These are phyloP conservation scores for Schizonepeta tenuifolia DNA, from an alignment of 257 asterid genomes.

Conservation along the genomic window DNA sequence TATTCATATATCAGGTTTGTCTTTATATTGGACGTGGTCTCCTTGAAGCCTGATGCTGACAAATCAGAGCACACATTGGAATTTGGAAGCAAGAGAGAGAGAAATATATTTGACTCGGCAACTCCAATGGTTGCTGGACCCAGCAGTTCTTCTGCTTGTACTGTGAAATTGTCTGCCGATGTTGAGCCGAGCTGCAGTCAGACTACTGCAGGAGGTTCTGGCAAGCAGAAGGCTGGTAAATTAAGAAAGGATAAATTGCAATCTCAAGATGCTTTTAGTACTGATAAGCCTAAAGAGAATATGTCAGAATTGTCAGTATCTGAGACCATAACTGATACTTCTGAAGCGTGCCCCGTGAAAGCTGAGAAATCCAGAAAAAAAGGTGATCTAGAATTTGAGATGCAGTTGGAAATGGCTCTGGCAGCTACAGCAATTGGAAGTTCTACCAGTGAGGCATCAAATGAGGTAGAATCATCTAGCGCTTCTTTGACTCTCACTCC, in stretches of 20 bases:
- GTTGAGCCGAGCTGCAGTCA: slow-evolving; percentile 38
- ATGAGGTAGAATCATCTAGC: slow-evolving; percentile 43
- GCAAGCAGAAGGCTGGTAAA: slow-evolving; percentile 39
- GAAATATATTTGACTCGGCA: slow-evolving; percentile 70
- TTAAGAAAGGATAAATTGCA: slow-evolving; percentile 33
- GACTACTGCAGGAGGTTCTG: slow-evolving; percentile 34
- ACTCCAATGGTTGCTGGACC: slow-evolving; percentile 89
- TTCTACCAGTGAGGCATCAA: slow-evolving; percentile 36
- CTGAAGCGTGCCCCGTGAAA: slow-evolving; percentile 46
- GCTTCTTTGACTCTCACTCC: slow-evolving; percentile 42
- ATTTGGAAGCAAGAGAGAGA: slow-evolving; percentile 45
- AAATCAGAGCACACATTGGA: slow-evolving; percentile 48
- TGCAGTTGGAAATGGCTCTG: slow-evolving; percentile 92
- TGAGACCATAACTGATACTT: slow-evolving; percentile 41
- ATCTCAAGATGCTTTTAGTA: slow-evolving; percentile 34
- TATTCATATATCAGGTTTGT: slow-evolving; percentile 64
- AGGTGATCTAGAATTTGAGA: slow-evolving; percentile 89
- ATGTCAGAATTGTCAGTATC: slow-evolving; percentile 40
- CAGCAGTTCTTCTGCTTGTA: slow-evolving; percentile 48
- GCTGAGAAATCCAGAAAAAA: slow-evolving; percentile 60
- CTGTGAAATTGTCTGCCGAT: slow-evolving; percentile 38
- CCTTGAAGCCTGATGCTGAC: slow-evolving; percentile 81
- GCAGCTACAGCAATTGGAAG: slow-evolving; percentile 70
- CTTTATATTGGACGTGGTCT: slow-evolving; percentile 73
- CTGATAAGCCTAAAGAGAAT: slow-evolving; percentile 41